A percentile compares a stretch with the other conserved stretches of the same genome.
Evolutionary conservation across 352 stramenopile genomes (phyloP).

Genomic region (Phytophthora foliorum): DNA sequence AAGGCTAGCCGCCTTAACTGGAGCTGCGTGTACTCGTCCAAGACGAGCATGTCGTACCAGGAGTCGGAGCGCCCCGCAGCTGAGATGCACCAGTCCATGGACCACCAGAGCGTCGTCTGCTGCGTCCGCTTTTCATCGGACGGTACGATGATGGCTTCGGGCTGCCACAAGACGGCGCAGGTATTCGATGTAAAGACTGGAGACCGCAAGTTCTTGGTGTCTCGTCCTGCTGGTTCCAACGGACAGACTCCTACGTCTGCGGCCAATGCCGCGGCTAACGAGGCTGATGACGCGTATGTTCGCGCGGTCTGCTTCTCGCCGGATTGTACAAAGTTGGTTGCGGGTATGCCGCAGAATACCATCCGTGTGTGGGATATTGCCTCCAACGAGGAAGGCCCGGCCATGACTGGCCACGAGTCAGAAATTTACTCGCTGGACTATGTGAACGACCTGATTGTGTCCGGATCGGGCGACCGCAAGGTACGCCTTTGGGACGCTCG

Average conservation of each 20-base stretch:
- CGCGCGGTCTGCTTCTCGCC: conserved; percentile 88
- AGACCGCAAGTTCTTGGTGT: conserved; percentile 85
- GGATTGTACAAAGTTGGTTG: conserved; percentile 85
- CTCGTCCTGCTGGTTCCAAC: conserved; percentile 62
- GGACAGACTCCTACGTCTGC: conserved; percentile 55
- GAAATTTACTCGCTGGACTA: conserved; percentile 92
- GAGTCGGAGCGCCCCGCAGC: conserved; percentile 84
- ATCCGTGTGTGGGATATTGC: conserved; percentile 91
- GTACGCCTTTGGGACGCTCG: conserved; percentile 87
- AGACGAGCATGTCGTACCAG: conserved; percentile 71
- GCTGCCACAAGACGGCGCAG: conserved; percentile 89
- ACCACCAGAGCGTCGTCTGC: conserved; percentile 91
- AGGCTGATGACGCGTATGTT: conserved; percentile 86
- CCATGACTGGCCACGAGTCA: conserved; percentile 86
- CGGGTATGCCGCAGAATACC: conserved; percentile 91
- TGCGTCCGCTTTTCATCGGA: conserved; percentile 88
- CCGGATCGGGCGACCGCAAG: conserved; percentile 85
- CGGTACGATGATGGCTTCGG: conserved; percentile 87
- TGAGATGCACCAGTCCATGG: conserved; percentile 91
- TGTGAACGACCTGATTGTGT: conserved; percentile 89
- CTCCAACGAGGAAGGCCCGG: conserved; percentile 84
- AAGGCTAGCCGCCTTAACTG: conserved; percentile 90
- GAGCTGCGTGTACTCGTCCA: conserved; percentile 86
- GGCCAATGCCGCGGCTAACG: conserved; percentile 55
- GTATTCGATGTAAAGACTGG: conserved; percentile 90